Evolutionary conservation across 2,329 filamentous ascomycete genomes (phyloP).

Genomic region (Waltergamsia citrina): DNA sequence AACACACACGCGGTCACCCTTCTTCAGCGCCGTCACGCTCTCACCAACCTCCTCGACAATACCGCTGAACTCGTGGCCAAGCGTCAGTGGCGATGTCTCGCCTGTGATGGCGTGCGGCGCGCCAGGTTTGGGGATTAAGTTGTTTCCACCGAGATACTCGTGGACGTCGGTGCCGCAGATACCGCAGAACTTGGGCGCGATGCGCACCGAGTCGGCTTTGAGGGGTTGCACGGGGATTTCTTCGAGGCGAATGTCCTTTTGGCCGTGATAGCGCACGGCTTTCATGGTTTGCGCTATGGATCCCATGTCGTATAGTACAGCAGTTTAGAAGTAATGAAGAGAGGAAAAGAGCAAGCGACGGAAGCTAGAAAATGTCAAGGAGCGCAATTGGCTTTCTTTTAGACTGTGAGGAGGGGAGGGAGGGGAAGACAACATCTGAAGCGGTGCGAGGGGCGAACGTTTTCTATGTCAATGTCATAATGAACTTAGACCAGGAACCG

Average conservation of each 20-base stretch:
- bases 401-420: neutral
- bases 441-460: neutral
- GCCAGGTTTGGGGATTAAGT: conserved; percentile 28
- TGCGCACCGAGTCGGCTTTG: conserved; percentile 37
- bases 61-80: conserved; percentile 59
- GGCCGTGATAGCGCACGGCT: conserved; percentile 44
- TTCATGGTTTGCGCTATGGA: conserved; percentile 26
- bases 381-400: no score
- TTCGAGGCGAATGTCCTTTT: conserved; percentile 44
- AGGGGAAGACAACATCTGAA: no score
- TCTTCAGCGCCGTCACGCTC: conserved; percentile 32
- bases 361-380: no score
- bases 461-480: no score
- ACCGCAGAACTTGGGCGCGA: conserved; percentile 29
- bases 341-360: no score
- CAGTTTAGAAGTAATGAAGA: no score
- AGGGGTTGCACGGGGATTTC: conserved; percentile 35
- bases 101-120: conserved; percentile 48
- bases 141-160: conserved; percentile 21
- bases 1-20: conserved; percentile 48
- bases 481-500: no score
- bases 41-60: conserved; percentile 48
- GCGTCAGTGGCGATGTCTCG: conserved; percentile 45
- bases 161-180: conserved; percentile 34
- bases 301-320: neutral